A percentile compares a stretch with the other conserved stretches of the same genome.
These are phyloP conservation scores for Aspergillus cejpii DNA, from an alignment of 2,329 filamentous ascomycete genomes.

Conservation along the genomic window DNA sequence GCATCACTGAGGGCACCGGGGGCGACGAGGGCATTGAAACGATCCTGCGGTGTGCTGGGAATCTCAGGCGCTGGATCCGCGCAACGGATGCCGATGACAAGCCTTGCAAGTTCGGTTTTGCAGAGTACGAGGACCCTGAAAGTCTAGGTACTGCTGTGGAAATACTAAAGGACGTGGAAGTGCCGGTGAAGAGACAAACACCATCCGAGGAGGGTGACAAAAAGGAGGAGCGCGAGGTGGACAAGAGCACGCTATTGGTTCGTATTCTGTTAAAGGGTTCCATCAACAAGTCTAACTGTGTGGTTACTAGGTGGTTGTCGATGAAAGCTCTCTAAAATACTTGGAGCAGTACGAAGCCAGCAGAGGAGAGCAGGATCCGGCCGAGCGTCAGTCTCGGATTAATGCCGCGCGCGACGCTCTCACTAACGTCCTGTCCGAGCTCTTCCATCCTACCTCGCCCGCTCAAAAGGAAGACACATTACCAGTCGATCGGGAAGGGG, in stretches of 20 bases:
- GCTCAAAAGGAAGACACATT: constrained; percentile 42
- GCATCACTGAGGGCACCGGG: constrained; percentile 70
- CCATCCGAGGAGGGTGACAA: constrained; percentile 38
- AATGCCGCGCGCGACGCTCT: constrained; percentile 64
- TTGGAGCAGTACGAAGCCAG: constrained; percentile 71
- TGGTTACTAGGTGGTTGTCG: constrained; percentile 56
- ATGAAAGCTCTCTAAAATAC: constrained; percentile 75
- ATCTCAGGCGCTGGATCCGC: constrained; percentile 76
- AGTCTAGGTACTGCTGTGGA: constrained; percentile 79
- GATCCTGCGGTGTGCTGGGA: constrained; percentile 69
- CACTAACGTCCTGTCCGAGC: constrained; percentile 59
- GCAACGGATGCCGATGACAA: constrained; percentile 72
- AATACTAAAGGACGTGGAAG: constrained; percentile 71
- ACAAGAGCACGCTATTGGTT: constrained; percentile 65
- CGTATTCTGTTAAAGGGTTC: constrained; percentile 12
- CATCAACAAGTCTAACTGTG: constrained; percentile 10
- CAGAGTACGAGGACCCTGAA: constrained; percentile 87
- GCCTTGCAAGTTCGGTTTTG: constrained; percentile 84
- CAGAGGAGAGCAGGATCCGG: constrained; percentile 56
- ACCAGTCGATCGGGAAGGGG: constrained; percentile 57
- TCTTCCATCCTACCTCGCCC: constrained; percentile 60
- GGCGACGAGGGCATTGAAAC: constrained; percentile 73
- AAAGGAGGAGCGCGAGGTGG: constrained; percentile 46
- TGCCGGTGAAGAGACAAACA: constrained; percentile 70
- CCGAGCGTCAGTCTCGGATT: constrained; percentile 59